Base-by-base conservation (phyloP, 2,329 filamentous ascomycete genomes). In the Botryosphaeria dothidea region DNA sequence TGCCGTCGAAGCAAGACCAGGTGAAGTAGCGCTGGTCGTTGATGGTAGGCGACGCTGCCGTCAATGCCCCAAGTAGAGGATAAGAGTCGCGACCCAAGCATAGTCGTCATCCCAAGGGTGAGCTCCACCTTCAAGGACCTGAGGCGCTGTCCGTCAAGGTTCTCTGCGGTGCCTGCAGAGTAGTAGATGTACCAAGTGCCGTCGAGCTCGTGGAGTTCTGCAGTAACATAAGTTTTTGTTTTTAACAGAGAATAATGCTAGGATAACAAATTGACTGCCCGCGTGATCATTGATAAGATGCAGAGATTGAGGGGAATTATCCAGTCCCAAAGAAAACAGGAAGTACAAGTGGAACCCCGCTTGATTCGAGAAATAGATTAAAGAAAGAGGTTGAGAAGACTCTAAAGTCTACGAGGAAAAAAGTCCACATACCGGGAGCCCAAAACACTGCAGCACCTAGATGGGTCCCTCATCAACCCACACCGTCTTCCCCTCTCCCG, bases 141-240 rank as follows among this genome's bases (percentile, higher is more conserved):
- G 81, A 4, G 80, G 72, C 81, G 78, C 71, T 88, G 85, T 1
- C 78, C 77, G 43, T 81, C 81, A 1, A 86, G 73, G 66, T 84
- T 78, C 3, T 73, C 76, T 1, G 72, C 71, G n/a, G 76, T 76
- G 0, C 84, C 84, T 1, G 84, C 82, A 0, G 84, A 83, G 70
- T 86, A 87, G 73, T 87, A 87, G 36, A 87, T 80, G 65, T 84
- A 86, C 84, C 85, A 82, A 29, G 70, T 69, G 38, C 71, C 71
- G 45, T 81, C 78, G 6, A 86, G 17, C 17, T 65, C 31, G 17
- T 65, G 62, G 17, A 65, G 43, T 13, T 65, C 62, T 66, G 38
- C 21, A 9, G 13, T 13, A n/a, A 13, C 8, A 11, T 8, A 11
- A 41, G 52, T 5, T 2, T 5, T 4, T n/a, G 11, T n/a, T 36